A percentile compares a stretch with the other conserved stretches of the same genome.
Evolutionary conservation across 2,329 filamentous ascomycete genomes (phyloP).

Genomic region (Fusarium tanahbumbuense): DNA sequence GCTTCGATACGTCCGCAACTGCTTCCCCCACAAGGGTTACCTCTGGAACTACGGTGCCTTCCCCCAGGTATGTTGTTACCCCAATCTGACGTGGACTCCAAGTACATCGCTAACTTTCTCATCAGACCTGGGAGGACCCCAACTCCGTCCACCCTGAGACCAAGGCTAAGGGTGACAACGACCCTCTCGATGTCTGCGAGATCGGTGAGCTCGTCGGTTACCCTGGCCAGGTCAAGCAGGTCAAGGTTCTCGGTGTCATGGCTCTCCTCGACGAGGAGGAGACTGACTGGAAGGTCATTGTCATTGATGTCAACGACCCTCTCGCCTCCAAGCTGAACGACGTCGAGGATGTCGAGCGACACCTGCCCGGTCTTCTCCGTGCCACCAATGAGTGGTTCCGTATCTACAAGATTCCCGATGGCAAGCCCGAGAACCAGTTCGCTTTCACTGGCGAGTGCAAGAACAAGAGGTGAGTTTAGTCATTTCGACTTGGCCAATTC

Average conservation of each 20-base stretch:
- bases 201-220: constrained; percentile 98
- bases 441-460: constrained; percentile 99
- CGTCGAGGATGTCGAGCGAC: constrained; percentile 98
- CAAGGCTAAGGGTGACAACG: constrained; percentile 99
- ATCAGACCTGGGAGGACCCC: constrained; percentile 98
- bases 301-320: constrained; percentile 98
- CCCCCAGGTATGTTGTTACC: constrained; percentile 76
- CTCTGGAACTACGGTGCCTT: constrained; percentile 99
- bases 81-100: constrained; percentile 11
- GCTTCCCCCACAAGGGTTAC: constrained; percentile 99
- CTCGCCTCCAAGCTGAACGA: constrained; percentile 97
- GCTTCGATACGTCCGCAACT: constrained; percentile 99
- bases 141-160: constrained; percentile 96
- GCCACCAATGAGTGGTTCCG: constrained; percentile 99
- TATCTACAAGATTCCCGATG: constrained; percentile 99
- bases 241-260: constrained; percentile 99
- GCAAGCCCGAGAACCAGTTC: constrained; percentile 99
- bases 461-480: constrained; percentile 84
- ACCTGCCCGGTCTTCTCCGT: constrained; percentile 94
- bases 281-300: constrained; percentile 99
- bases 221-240: constrained; percentile 97
- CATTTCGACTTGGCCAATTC: background rate
- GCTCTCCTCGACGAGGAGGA: constrained; percentile 98
- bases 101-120: constrained; percentile 21
- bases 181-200: constrained; percentile 99